Base-by-base conservation (phyloP, 2,329 filamentous ascomycete species). In the Basipetospora chlamydospora region DNA sequence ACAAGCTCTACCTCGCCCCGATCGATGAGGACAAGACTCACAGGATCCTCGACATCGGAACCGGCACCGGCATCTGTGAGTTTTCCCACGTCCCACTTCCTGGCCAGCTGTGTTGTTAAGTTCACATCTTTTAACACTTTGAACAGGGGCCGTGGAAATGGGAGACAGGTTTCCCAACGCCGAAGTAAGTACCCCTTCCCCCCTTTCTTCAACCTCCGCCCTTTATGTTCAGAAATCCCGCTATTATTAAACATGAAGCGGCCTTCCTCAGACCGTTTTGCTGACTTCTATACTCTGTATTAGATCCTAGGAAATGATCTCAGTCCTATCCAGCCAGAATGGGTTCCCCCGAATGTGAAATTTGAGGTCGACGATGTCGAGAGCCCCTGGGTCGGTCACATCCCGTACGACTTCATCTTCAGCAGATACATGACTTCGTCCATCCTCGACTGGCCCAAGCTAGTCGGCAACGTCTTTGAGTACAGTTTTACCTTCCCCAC, bases 281-380 rank as follows among this genome's bases (percentile, higher is more conserved):
- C n/a, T n/a, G n/a, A n/a, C n/a, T n/a, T n/a, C n/a, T n/a, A n/a
- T n/a, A n/a, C n/a, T n/a, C 6, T 12, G 22, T 15, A 6, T 12
- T 33, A 53, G 42, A 42, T 55, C 4, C 36, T 49, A 5, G 52
- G 51, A 6, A 52, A 49, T 30, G 52, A 55, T 7, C 38, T 55
- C 6, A 52, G 50, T 15, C 43, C 53, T 37, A 73, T 74, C 28
- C 70, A 76, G 46, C 69, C 70, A 3, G 58, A 59, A 21, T 67
- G 64, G 55, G 65, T 77, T 3, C 73, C 73, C 2, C 58, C 62
- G 20, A 80, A 80, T 45, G 70, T 75, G 41, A 63, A 67, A 39
- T 80, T 80, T 45, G 62, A 76, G 39, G 66, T 80, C 25, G 76
- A 81, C 47, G 75, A 81, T 47, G 67, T 70, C 25, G 71, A 75